Percentiles rank a stretch among this genome's conserved stretches.
These are phyloP conservation scores for Alloteropsis semialata DNA, from an alignment of 176 grass and related monocot genomes.

Conservation along the genomic window DNA sequence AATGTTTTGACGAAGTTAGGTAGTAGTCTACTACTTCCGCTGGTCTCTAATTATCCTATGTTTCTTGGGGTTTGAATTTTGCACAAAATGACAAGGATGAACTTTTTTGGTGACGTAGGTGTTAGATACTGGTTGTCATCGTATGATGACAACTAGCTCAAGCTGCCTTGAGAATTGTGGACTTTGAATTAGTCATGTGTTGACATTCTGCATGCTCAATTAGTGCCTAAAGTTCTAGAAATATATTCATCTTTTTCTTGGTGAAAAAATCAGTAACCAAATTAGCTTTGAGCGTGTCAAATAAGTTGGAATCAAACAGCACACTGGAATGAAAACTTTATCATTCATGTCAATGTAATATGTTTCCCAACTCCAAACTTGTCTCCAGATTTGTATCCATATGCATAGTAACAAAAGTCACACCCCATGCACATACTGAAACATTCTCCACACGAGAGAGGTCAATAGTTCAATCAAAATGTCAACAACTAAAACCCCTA, in stretches of 20 bases:
- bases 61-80: conserved; percentile 1
- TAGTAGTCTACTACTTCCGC: not conserved
- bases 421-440: not conserved
- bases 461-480: not conserved
- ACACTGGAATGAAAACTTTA: not conserved
- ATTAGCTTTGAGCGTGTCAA: not conserved
- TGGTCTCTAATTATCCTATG: not conserved
- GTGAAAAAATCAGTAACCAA: not conserved
- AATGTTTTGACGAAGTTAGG: not conserved
- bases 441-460: not conserved
- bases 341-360: not conserved
- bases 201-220: conserved; percentile 9
- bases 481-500: not conserved
- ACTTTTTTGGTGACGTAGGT: conserved; percentile 27
- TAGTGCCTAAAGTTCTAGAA: not conserved
- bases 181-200: conserved; percentile 17
- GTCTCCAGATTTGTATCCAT: not conserved
- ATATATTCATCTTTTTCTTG: not conserved
- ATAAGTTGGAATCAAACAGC: not conserved
- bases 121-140: conserved; percentile 18
- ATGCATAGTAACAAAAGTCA: no score
- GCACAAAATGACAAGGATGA: conserved; percentile 23
- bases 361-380: not conserved
- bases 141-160: not conserved
- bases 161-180: not conserved